Conservation (phyloP, 768 basidiomycete species). For the Trametes cubensis region DNA sequence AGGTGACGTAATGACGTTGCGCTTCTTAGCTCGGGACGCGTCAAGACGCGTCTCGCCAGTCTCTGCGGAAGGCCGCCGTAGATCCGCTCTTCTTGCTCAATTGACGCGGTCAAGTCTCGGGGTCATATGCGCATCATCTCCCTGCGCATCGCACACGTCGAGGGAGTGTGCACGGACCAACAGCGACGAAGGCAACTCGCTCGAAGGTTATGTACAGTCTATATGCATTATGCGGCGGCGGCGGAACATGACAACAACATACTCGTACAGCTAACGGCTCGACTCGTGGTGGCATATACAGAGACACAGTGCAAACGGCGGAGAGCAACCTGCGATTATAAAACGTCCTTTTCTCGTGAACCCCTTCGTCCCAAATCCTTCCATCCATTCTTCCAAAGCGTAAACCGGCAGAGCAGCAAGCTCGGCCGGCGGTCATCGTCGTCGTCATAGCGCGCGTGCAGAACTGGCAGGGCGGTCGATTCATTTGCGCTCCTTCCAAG, state of each 20-base stretch:
- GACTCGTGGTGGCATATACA: slow-evolving; percentile 7
- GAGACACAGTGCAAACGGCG: slow-evolving; percentile 15
- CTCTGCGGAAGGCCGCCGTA: background rate
- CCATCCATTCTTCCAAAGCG: background rate
- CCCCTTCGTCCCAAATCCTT: background rate
- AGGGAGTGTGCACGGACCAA: background rate
- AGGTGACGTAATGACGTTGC: background rate
- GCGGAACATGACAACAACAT: slow-evolving; percentile 8
- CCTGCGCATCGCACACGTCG: too few species aligned
- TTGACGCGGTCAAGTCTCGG: background rate
- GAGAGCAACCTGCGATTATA: slow-evolving; percentile 22
- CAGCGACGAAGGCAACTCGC: background rate
- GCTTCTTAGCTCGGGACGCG: background rate
- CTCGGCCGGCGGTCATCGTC: too few species aligned
- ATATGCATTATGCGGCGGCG: slow-evolving; percentile 20
- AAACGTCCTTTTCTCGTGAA: slow-evolving; percentile 17
- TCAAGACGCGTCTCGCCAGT: slow-evolving; percentile 4
- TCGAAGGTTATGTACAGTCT: slow-evolving; percentile 23
- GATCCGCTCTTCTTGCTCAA: background rate
- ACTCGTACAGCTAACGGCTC: slow-evolving; percentile 19
- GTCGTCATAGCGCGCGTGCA: too few species aligned
- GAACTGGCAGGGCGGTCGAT: background rate
- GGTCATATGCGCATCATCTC: background rate
- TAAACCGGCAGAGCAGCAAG: background rate
- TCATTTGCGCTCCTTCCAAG: slow-evolving; percentile 52